phyloP scores from a whole-genome alignment of 768 basidiomycete genomes.

The Auricularia sp. region DNA sequence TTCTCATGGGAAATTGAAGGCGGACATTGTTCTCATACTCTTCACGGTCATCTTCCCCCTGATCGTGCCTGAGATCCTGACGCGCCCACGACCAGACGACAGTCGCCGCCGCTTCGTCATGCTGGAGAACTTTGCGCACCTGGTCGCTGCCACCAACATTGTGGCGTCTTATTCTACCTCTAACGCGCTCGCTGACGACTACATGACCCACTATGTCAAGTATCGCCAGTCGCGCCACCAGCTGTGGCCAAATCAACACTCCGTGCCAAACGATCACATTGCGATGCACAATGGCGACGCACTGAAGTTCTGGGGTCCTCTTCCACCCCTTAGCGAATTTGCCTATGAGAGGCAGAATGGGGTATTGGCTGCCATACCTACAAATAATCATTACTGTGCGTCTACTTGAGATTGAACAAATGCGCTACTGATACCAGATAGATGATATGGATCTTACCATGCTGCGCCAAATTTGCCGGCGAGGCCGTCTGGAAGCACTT shows the following conservation, averaged over 20 bases:
- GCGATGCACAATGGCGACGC: background rate
- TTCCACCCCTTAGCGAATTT: background rate
- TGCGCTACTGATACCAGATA: background rate
- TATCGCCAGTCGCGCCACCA: background rate
- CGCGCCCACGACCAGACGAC: constrained; percentile 1
- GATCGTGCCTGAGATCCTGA: constrained; percentile 22
- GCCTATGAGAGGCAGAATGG: background rate
- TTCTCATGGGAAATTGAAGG: background rate
- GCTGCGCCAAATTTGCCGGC: background rate
- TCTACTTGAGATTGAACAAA: background rate
- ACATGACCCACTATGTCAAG: background rate
- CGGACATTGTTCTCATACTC: constrained; percentile 11
- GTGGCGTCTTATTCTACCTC: background rate
- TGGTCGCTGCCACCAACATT: background rate
- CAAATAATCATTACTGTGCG: background rate
- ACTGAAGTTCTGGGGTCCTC: background rate
- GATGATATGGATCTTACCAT: background rate
- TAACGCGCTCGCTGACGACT: background rate
- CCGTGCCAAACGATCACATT: background rate
- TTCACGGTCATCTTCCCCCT: constrained; percentile 22
- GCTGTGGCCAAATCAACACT: background rate
- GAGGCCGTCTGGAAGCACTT: background rate
- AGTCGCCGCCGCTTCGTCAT: constrained; percentile 12
- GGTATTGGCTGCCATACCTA: background rate
- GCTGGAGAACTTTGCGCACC: background rate